Base-by-base conservation (phyloP, 345 rosid species). In the Eucalyptus coolabah region DNA sequence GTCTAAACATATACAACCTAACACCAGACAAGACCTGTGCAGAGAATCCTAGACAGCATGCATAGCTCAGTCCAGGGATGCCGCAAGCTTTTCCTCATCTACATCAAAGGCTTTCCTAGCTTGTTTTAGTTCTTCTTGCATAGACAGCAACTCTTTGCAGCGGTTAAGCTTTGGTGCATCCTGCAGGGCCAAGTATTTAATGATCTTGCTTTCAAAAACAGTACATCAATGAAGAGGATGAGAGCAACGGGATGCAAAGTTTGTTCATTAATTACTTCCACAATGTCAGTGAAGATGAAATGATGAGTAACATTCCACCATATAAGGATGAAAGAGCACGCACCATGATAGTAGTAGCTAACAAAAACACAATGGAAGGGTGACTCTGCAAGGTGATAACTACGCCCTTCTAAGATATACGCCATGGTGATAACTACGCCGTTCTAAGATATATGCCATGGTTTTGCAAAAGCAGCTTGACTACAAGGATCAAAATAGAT, bases 51-150 rank as follows among this genome's bases (percentile, higher is more conserved):
- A 49, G 88, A 42, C 85, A 86, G 50, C 53, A 51, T 47, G 28
- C 9, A 16, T 13, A 15, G 51, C 40, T 93, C 91, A 95, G 67
- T 95, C 95, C 2, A 89, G 28, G 47, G 96, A 89, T 87, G 94
- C 95, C 28, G 95, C 95, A 17, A 95, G 93, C 92, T 96, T 95
- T 83, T 95, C 99, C 92, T 97, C 99, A 28, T 97, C 99, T 2
- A 96, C 97, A 81, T 98, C 99, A 91, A 96, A 97, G 81, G 99
- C 99, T 90, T 98, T 96, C 92, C 99, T 96, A 24, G 99, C 99
- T 92, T 98, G 99, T 91, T 97, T 96, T 81, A 98, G 94, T 92
- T 98, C 99, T 92, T 98, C 99, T 94, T 96, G 99, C 99, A 97
- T 96, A 1, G 97, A 94, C 90, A 96, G 93, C 87, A 98, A 92